Evolutionary conservation across 2,329 filamentous ascomycete genomes (phyloP).

Genomic region (Aureobasidium sp.): DNA sequence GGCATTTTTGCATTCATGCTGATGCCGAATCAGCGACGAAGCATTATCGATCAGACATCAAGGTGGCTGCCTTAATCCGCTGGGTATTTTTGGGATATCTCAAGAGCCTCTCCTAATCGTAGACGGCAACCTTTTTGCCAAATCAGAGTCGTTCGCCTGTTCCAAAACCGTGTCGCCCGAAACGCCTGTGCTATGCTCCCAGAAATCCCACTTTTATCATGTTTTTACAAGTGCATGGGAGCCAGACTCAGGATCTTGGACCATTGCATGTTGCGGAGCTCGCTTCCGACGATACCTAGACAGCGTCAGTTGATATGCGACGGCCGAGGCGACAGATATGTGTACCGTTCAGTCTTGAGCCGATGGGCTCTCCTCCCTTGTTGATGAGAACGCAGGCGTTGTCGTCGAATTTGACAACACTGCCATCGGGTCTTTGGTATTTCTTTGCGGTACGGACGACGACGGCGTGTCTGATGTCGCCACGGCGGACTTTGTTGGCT

Average conservation of each 20-base stretch:
- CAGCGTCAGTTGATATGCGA: slow-evolving; percentile 5
- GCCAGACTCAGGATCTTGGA: slow-evolving; percentile 97
- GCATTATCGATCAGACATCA: neutral
- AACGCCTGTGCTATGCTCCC: slow-evolving; percentile 18
- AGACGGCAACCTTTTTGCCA: slow-evolving; percentile 7
- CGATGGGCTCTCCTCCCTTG: slow-evolving; percentile 92
- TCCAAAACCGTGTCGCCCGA: neutral
- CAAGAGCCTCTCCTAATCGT: neutral
- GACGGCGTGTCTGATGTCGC: slow-evolving; percentile 93
- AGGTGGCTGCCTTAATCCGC: neutral
- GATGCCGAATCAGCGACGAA: neutral
- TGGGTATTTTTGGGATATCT: neutral
- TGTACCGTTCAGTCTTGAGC: slow-evolving; percentile 76
- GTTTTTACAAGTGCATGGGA: slow-evolving; percentile 63
- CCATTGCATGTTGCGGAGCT: slow-evolving; percentile 90
- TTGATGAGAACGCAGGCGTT: slow-evolving; percentile 97
- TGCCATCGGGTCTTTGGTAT: slow-evolving; percentile 79
- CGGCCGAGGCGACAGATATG: slow-evolving; percentile 14
- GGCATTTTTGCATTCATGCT: neutral
- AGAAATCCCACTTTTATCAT: neutral
- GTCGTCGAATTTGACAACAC: slow-evolving; percentile 88
- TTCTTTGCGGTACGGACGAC: slow-evolving; percentile 88
- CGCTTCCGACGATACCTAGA: slow-evolving; percentile 73
- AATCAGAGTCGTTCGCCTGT: neutral
- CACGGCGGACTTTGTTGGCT: slow-evolving; percentile 89